Evolutionary conservation across 202 grass and related monocot genomes (phyloP), one percentile per base, ranked within the genome.

Genomic region (Brachypodium distachyon): DNA sequence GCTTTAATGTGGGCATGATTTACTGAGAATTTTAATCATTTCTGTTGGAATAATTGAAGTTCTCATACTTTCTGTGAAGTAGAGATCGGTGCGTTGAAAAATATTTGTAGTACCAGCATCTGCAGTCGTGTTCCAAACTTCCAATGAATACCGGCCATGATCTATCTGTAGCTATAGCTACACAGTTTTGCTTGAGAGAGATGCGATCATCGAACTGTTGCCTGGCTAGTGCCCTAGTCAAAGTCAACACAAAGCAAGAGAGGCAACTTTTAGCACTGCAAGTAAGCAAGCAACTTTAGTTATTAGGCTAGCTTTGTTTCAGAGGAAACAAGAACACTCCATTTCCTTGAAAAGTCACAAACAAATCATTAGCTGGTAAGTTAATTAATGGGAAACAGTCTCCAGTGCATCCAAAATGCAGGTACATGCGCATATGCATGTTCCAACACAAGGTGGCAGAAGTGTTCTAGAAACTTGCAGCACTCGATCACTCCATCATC

Each of bases 261-360:
- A 25, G 4, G 62, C 22, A n/a, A 16, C 81, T 81, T 88, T 84
- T 47, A 41, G 26, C 76, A 53, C 70, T 12, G 62, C 47, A 88
- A 78, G 86, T 56, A 71, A 87, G 52, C 66, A 49, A 41, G 41
- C 22, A 44, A 47, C n/a, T 54, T 34, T 59, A 31, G 25, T 12
- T 37, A 1, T 0, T n/a, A n/a, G 38, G 13, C 23, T 28, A 13
- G 34, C 84, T 83, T 68, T 68, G 80, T 54, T 52, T 52, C 51
- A 61, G 72, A 70, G 63, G 54, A 77, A 79, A 28, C 69, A 32
- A 31, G 56, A 80, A 11, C 25, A 66, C 38, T 65, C 19, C 39
- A 42, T 52, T 36, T 67, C 80, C 80, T 31, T 79, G 19, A 79
- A 68, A 79, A 67, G 17, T 31, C 85, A 38, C 85, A 79, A 83